Evolutionary conservation across 257 asterid species (phyloP), one percentile per base, ranked within the genome.

Genomic region (Jasminum sambac): DNA sequence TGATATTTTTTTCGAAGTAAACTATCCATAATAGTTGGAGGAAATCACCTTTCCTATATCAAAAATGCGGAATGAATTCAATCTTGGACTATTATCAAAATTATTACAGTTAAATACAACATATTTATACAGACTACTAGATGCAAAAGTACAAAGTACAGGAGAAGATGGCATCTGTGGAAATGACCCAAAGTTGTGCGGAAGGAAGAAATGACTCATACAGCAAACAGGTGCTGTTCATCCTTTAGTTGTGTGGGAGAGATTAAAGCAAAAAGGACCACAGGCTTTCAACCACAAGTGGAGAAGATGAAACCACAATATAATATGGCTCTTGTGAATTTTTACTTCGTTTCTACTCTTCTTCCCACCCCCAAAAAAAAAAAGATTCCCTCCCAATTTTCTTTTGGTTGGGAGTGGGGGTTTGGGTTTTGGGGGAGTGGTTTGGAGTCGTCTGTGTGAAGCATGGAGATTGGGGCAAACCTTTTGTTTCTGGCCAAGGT

Each of bases 101-200:
- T 40, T 40, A 40, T 40, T 40, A 40, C 12, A 0, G 12, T 5
- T 40, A 40, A 40, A 40, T 40, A 40, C 2, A 40, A 19, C 25
- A 52, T 1, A 21, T 8, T 9, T 19, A 21, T 13, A 55, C 6
- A 55, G 13, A 55, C 6, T 21, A 13, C 13, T n/a, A 24, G 43
- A 8, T 6, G 39, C 23, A 75, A 76, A 42, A 57, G 24, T 65
- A 40, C 39, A 43, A 42, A 59, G 21, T n/a, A 48, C 44, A 68
- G 61, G 69, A 61, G 66, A 61, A 16, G 25, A 65, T 71, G 70
- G 36, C 68, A 44, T 34, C 70, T 34, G 19, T 78, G 69, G 13
- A 38, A 43, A 26, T 24, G 24, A n/a, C n/a, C 42, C 12, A 50
- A 69, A 43, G 13, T 26, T 14, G 41, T 26, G 66, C 59, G 70